Evolutionary conservation across 768 basidiomycete genomes (phyloP).

Genomic region (Pseudohyphozyma bogoriensis): DNA sequence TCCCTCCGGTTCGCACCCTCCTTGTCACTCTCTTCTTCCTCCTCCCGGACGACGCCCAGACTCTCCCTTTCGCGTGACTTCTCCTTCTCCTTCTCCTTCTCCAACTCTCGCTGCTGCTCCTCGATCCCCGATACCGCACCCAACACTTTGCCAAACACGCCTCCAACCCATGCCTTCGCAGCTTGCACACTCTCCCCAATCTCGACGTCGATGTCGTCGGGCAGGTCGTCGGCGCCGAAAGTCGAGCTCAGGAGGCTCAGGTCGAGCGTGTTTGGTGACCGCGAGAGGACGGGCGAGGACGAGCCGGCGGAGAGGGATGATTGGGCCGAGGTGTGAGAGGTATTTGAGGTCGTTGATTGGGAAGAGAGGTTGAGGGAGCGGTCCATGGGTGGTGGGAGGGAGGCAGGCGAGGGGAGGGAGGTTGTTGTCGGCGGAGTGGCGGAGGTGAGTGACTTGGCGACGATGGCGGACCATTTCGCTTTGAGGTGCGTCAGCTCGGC

Average conservation of each 20-base stretch:
- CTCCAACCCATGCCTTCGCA: slow-evolving; percentile 19
- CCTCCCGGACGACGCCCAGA: background rate
- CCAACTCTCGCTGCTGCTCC: background rate
- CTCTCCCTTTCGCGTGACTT: background rate
- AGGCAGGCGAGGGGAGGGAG: background rate
- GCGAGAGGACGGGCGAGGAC: background rate
- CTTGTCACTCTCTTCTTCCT: background rate
- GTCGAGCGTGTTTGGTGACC: slow-evolving; percentile 16
- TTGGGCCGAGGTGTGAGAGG: slow-evolving; percentile 6
- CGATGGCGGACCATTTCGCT: slow-evolving; percentile 30
- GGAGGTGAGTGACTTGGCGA: slow-evolving; percentile 19
- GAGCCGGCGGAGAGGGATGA: slow-evolving; percentile 2
- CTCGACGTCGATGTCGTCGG: background rate
- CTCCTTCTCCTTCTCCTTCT: background rate
- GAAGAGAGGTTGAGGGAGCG: background rate
- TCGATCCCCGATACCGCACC: slow-evolving; percentile 5
- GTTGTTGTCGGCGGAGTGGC: slow-evolving; percentile 4
- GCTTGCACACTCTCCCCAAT: slow-evolving; percentile 19
- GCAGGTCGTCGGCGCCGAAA: slow-evolving; percentile 1
- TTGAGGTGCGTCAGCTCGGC: slow-evolving; percentile 25
- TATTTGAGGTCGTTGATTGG: background rate
- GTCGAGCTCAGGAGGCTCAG: slow-evolving; percentile 19
- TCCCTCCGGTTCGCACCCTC: background rate
- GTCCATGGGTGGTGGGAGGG: background rate
- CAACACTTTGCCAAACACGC: slow-evolving; percentile 13